Percentiles rank a stretch among this genome's conserved stretches.
phyloP scores from a whole-genome alignment of 495 filamentous ascomycete species.

The Extremus antarcticus region DNA sequence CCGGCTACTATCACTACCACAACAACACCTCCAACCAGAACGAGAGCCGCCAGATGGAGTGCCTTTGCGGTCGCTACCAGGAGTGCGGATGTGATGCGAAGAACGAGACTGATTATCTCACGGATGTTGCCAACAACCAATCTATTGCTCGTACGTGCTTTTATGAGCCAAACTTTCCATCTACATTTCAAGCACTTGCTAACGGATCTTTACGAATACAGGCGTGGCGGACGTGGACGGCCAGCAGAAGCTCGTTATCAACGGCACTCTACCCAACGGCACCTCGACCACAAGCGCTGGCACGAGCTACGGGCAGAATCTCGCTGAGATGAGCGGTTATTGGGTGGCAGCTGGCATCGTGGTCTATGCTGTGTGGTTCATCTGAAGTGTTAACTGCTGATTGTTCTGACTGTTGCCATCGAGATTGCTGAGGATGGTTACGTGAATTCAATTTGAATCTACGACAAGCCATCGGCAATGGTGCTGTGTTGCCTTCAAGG shows the following conservation, averaged over 20 bases:
- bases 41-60: conserved; percentile 60
- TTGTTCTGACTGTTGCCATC: no score
- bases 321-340: not conserved
- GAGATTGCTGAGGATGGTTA: no score
- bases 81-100: conserved; percentile 82
- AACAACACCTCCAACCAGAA: conserved; percentile 44
- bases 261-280: conserved; percentile 59
- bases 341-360: not conserved
- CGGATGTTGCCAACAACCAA: conserved; percentile 58
- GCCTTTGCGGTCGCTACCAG: conserved; percentile 57
- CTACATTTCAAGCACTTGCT: no score
- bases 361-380: not conserved
- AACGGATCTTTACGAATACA: no score
- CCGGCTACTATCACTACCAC: conserved; percentile 45
- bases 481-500: no score
- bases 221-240: conserved; percentile 61
- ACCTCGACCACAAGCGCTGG: conserved; percentile 7
- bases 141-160: conserved; percentile 37
- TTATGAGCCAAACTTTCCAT: no score
- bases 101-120: conserved; percentile 44
- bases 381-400: not conserved
- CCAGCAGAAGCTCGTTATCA: conserved; percentile 64
- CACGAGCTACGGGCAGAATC: conserved; percentile 1
- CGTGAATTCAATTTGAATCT: no score
- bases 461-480: no score